Base-by-base conservation (phyloP, 306 rosid species). In the Dicorynia guianensis region DNA sequence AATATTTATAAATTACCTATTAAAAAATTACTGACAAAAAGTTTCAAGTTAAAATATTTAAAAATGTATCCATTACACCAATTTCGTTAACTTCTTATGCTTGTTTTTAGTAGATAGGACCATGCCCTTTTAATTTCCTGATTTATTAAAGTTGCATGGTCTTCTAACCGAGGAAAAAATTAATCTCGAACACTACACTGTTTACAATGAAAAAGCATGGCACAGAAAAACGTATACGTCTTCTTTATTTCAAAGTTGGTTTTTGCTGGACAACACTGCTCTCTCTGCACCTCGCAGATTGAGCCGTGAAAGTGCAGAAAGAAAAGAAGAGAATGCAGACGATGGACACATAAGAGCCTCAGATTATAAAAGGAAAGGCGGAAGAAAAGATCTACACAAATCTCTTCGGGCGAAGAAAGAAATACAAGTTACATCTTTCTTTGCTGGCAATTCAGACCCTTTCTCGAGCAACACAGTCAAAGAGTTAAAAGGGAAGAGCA, bases 391-490 rank as follows among this genome's bases (percentile, higher is more conserved):
- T 69, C 68, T 50, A 19, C 18, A 13, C 34, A 69, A 42, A 75
- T 58, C 71, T 39, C 46, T 65, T 34, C 60, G 11, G 68, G 56
- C 66, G 56, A 43, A 38, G 58, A 82, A 63, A 72, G 58, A 74
- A 72, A 81, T 79, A 55, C 79, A 78, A 49, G 73, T 72, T 82
- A 63, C 7, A 65, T 55, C 64, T 73, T 80, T 83, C 69, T 75
- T 63, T 58, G 72, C 75, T 76, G 83, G 76, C 85, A 85, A 79
- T 18, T 74, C 90, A 88, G 84, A 74, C 76, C 82, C 88, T 88
- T 83, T 85, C 79, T 79, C 87, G 87, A 76, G 88, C 68, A 76
- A 66, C 82, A 61, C 87, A 83, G 58, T 33, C 69, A 49, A 58
- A 76, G 66, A 48, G 67, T 62, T 66, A 57, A 65, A 68, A 67